A percentile compares a stretch with the other conserved stretches of the same genome.
These are phyloP conservation scores for Coelastrella sp. DNA, from an alignment of 139 green algal genomes.

Conservation along the genomic window DNA sequence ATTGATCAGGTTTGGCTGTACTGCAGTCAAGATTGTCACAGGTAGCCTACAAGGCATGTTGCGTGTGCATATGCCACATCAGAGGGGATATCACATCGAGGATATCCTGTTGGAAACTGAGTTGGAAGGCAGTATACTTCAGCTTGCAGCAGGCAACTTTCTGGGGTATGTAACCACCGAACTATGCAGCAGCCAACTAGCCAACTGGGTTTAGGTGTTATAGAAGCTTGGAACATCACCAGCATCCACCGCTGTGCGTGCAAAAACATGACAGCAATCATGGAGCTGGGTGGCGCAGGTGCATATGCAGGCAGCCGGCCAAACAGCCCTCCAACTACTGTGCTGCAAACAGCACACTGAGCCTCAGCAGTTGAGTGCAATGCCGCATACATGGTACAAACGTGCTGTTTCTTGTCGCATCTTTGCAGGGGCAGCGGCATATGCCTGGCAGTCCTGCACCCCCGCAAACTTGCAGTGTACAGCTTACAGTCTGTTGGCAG, in stretches of 20 bases:
- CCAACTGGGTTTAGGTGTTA: no score
- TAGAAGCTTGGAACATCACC: no score
- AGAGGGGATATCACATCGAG: constrained; percentile 63
- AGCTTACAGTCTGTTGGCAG: constrained; percentile 43
- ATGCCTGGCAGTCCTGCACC: constrained; percentile 70
- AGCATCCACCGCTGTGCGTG: no score
- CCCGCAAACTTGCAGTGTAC: constrained; percentile 71
- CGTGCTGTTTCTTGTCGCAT: no score
- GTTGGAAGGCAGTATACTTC: constrained; percentile 66
- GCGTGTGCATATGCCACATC: constrained; percentile 64
- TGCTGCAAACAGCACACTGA: background rate
- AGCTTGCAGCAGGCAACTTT: constrained; percentile 65
- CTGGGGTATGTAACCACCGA: constrained; percentile 50
- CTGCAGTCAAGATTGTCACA: constrained; percentile 71
- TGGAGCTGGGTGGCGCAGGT: no score
- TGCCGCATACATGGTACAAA: background rate
- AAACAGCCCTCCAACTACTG: no score
- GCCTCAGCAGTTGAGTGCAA: background rate
- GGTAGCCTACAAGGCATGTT: constrained; percentile 75
- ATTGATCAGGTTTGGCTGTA: constrained; percentile 22
- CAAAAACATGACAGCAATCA: no score
- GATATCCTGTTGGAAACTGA: constrained; percentile 69
- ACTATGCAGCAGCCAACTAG: no score
- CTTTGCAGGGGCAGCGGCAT: constrained; percentile 10
- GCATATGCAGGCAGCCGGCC: no score